Evolutionary conservation across 768 basidiomycete species (phyloP).

Genomic region (Pleurotus platypus): DNA sequence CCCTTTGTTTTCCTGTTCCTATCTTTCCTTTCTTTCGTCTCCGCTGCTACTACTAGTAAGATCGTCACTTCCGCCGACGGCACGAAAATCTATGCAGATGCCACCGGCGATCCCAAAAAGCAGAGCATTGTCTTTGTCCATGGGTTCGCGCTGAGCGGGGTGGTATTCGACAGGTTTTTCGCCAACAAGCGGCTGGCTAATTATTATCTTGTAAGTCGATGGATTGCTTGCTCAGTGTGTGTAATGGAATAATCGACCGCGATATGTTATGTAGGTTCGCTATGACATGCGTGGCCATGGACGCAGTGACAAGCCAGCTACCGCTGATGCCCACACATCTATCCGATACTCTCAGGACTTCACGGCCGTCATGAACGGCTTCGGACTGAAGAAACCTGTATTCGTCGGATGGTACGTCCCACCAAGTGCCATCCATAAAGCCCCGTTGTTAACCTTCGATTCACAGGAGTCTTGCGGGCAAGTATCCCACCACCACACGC

Average conservation of each 20-base stretch:
- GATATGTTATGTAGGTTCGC: conserved; percentile 19
- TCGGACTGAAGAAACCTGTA: conserved; percentile 23
- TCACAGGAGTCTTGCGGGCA: conserved; percentile 26
- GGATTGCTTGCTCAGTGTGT: too few species aligned
- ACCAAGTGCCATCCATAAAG: not conserved
- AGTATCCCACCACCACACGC: not conserved
- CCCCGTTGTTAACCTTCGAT: not conserved
- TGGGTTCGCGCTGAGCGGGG: conserved; percentile 2
- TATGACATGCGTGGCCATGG: conserved; percentile 33
- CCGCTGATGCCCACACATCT: conserved; percentile 4
- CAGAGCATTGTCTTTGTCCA: conserved; percentile 10
- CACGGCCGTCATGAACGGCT: conserved; percentile 24
- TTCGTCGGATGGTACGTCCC: conserved; percentile 27
- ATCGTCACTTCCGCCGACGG: conserved; percentile 25
- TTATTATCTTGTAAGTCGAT: not conserved
- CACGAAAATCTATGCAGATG: conserved; percentile 25
- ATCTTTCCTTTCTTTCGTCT: conserved; percentile 5
- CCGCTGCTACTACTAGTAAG: not conserved
- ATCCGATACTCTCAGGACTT: conserved; percentile 23
- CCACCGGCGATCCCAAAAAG: conserved; percentile 3
- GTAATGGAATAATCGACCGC: too few species aligned
- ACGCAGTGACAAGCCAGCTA: conserved; percentile 26
- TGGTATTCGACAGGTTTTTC: conserved; percentile 7
- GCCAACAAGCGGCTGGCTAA: not conserved
- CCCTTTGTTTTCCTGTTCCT: conserved; percentile 19